phyloP scores from a whole-genome alignment of 805 yeast genomes.

The Candida boleticola region DNA sequence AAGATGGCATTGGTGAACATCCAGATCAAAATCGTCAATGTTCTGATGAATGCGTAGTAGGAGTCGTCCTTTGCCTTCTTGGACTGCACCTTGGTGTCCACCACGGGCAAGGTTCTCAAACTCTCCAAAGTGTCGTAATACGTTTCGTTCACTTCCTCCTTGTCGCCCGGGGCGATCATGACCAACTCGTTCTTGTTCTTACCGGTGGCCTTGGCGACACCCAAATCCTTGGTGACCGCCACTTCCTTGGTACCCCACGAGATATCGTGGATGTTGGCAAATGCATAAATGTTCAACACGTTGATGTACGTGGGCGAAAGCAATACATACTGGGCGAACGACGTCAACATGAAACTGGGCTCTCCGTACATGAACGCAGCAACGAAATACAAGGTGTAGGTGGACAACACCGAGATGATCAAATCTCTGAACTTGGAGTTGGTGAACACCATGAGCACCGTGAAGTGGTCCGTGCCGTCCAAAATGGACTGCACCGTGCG shows the following conservation, averaged over 20 bases:
- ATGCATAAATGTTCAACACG: conserved; percentile 89
- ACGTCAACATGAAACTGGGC: conserved; percentile 90
- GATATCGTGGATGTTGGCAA: conserved; percentile 93
- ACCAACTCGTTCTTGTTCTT: conserved; percentile 37
- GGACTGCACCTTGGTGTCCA: conserved; percentile 18
- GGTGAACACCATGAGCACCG: conserved; percentile 49
- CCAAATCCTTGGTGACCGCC: conserved; percentile 64
- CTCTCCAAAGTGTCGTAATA: conserved; percentile 65
- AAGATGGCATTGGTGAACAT: conserved; percentile 80
- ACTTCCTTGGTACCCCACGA: conserved; percentile 98
- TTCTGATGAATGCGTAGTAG: conserved; percentile 87
- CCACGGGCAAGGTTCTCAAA: conserved; percentile 43
- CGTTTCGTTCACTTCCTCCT: conserved; percentile 70
- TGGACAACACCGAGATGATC: conserved; percentile 80
- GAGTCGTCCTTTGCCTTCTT: conserved; percentile 51
- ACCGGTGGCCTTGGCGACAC: conserved; percentile 67
- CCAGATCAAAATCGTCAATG: conserved; percentile 88
- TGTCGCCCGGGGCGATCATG: conserved; percentile 62
- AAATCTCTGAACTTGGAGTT: conserved; percentile 80
- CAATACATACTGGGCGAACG: conserved; percentile 78
- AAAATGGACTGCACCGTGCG: conserved; percentile 61
- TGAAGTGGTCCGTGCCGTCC: conserved; percentile 41
- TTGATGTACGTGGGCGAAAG: conserved; percentile 88
- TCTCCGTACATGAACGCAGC: conserved; percentile 82
- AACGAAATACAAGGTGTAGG: conserved; percentile 75